Evolutionary conservation across 768 basidiomycete genomes (phyloP), one percentile per base, ranked within the genome.

Genomic region (Russula earlei): DNA sequence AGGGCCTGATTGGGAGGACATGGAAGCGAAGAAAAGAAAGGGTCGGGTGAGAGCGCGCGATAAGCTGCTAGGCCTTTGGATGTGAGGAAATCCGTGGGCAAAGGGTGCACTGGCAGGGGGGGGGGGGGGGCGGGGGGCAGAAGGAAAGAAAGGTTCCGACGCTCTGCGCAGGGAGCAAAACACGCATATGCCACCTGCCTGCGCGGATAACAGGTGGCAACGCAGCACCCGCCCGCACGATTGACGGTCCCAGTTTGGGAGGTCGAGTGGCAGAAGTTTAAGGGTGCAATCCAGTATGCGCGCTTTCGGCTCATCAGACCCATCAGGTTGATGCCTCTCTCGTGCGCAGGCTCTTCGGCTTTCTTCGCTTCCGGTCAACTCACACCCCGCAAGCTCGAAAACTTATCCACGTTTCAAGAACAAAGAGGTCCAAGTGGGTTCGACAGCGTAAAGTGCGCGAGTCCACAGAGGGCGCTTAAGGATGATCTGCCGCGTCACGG

Each of bases 131-230:
- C 10, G n/a, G n/a, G n/a, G n/a, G n/a, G n/a, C n/a, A n/a, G n/a
- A n/a, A n/a, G n/a, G n/a, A n/a, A n/a, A n/a, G n/a, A n/a, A n/a
- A n/a, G n/a, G n/a, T n/a, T n/a, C n/a, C n/a, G n/a, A n/a, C n/a
- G 38, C 14, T 19, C 27, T 17, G 31, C 5, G 27, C 38, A 36
- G n/a, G 15, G 45, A 27, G 24, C 4, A 41, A 48, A 33, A 36
- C 56, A 58, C 33, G 56, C 52, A 22, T 29, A 19, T 25, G 33
- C 25, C 56, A 22, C 46, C 56, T 47, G 51, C 43, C n/a, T n/a
- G n/a, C 20, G 34, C 25, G 46, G 40, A 53, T 17, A n/a, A n/a
- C 34, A 49, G 51, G 40, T 53, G 40, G 33, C n/a, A 24, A 44
- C 22, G 20, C 31, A 27, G 27, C 34, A 27, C 45, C 34, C 25